Percentiles rank a stretch among this genome's conserved stretches.
These are phyloP conservation scores for Aurifilum marmelostoma DNA, from an alignment of 2,329 filamentous ascomycete species.

Conservation along the genomic window DNA sequence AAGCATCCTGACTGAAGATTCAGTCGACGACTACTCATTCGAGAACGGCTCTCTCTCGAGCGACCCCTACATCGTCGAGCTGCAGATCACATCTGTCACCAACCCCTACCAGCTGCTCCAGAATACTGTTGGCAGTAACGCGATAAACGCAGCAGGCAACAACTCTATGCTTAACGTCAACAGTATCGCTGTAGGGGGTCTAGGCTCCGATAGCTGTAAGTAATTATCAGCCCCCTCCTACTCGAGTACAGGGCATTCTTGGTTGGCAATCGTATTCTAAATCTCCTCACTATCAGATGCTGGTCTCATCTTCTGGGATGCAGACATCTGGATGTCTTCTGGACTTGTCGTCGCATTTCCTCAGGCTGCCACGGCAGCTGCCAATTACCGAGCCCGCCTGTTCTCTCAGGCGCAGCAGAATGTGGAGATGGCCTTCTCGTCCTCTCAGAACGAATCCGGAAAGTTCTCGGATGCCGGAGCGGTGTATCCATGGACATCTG, in stretches of 20 bases:
- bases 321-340: constrained; percentile 27
- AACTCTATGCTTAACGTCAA: constrained; percentile 27
- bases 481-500: constrained; percentile 26
- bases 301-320: constrained; percentile 26
- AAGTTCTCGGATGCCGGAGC: constrained; percentile 21
- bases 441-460: constrained; percentile 54
- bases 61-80: constrained; percentile 59
- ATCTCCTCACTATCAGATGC: constrained; percentile 4
- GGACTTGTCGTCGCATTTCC: constrained; percentile 24
- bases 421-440: constrained; percentile 23
- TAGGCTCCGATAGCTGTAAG: constrained; percentile 26
- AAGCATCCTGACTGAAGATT: constrained; percentile 60
- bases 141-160: constrained; percentile 51
- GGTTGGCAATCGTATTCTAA: no score
- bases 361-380: constrained; percentile 19
- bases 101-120: constrained; percentile 62
- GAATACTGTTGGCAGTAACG: constrained; percentile 46
- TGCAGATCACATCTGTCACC: constrained; percentile 55
- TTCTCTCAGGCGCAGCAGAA: constrained; percentile 27
- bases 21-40: constrained; percentile 65
- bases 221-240: neutral
- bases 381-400: constrained; percentile 19
- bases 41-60: constrained; percentile 59
- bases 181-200: constrained; percentile 39
- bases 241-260: neutral